Base-by-base conservation (phyloP, 2,329 filamentous ascomycete species). In the Diplodia mutila region DNA sequence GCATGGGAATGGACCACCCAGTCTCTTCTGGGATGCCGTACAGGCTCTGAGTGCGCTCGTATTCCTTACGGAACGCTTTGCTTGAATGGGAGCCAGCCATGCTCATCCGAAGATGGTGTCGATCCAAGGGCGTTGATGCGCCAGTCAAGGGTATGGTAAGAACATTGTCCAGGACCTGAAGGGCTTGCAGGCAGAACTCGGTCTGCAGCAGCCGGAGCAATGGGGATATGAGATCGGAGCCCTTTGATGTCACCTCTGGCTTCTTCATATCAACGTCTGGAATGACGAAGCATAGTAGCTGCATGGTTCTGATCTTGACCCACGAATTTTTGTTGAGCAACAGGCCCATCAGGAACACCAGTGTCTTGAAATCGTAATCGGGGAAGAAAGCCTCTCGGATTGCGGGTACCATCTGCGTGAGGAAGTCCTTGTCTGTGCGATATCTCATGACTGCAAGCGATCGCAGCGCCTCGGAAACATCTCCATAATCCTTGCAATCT, bases 11-110 rank as follows among this genome's bases (percentile, higher is more conserved):
- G 0, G 95, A 95, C 95, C 95, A 99, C 1, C 95, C 95, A 18
- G 92, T 95, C 25, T 93, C 90, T 76, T 98, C 94, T 0, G 95
- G 95, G 68, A 99, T 98, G 32, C 96, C 96, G 77, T 98, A 99
- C 39, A 99, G 81, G 74, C 93, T 97, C 77, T 97, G 91, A 0
- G 93, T 97, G 25, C 92, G 90, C 75, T 97, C 94, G 73, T 97
- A 98, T 79, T 98, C 94, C 76, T 97, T 98, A 59, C 92, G 90
- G 61, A 95, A 91, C 0, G 91, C 89, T 72, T 91, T 91, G 66
- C 78, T 84, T 0, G 93, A 95, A 2, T 93, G 93, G 1, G 91
- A 90, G 14, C 92, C 90, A 5, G 93, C 94, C 93, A 99, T 97
- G 79, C 94, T 98, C 96, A 99, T 99, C 48, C 95, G 89, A 68